Evolutionary conservation across 352 stramenopile species (phyloP).

Genomic region (Phytophthora fragariae): DNA sequence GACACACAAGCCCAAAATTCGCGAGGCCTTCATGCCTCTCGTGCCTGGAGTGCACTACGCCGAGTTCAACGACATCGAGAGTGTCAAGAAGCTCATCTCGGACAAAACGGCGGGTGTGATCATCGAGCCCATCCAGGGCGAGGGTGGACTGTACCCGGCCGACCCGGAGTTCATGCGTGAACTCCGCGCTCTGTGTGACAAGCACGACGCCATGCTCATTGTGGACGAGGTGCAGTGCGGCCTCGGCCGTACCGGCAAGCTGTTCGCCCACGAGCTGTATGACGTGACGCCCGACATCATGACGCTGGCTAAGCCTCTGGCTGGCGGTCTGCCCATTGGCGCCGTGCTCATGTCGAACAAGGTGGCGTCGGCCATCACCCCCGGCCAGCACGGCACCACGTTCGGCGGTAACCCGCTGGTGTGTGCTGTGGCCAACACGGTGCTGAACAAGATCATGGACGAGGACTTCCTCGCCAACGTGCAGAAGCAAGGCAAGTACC

Average conservation of each 20-base stretch:
- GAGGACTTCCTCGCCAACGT: constrained; percentile 75
- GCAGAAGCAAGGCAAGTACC: constrained; percentile 72
- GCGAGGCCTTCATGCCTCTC: constrained; percentile 83
- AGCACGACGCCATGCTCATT: constrained; percentile 96
- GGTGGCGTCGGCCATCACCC: constrained; percentile 89
- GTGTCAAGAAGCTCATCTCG: constrained; percentile 76
- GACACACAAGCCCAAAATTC: constrained; percentile 91
- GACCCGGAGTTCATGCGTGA: constrained; percentile 92
- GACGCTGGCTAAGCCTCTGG: constrained; percentile 97
- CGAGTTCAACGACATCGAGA: constrained; percentile 87
- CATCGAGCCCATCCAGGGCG: constrained; percentile 90
- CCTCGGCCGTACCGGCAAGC: constrained; percentile 94
- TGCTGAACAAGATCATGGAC: constrained; percentile 80
- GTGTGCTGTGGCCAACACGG: constrained; percentile 90
- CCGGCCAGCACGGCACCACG: constrained; percentile 95
- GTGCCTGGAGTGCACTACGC: constrained; percentile 79
- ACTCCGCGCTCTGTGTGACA: constrained; percentile 93
- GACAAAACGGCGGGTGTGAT: constrained; percentile 83
- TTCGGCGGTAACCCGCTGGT: constrained; percentile 98
- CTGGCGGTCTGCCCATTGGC: constrained; percentile 96
- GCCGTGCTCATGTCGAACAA: constrained; percentile 95
- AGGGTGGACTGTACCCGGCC: constrained; percentile 95
- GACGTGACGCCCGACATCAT: constrained; percentile 96
- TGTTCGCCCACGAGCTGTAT: constrained; percentile 96
- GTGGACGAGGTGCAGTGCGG: constrained; percentile 99